Evolutionary conservation across 1,284 basidiomycete species (phyloP).

Genomic region (Melampsora larici-populina): DNA sequence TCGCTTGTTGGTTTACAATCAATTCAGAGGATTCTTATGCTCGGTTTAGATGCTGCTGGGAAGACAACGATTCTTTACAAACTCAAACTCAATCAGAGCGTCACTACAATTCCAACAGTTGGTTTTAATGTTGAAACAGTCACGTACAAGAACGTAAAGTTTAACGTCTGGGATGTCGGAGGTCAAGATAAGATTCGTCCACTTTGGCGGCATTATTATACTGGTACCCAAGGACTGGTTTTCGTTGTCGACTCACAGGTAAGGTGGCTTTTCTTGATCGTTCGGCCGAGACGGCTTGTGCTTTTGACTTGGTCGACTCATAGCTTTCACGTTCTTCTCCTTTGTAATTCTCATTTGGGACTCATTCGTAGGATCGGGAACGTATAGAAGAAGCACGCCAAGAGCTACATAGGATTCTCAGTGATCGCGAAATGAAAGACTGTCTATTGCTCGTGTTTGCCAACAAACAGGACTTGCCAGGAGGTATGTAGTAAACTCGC

Average conservation of each 20-base stretch:
- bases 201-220: constrained; percentile 90
- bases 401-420: constrained; percentile 93
- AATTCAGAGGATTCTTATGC: constrained; percentile 51
- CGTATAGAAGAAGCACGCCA: constrained; percentile 94
- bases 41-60: constrained; percentile 63
- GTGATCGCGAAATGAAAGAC: constrained; percentile 97
- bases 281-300: not conserved
- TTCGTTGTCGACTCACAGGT: constrained; percentile 63
- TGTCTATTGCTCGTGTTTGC: constrained; percentile 95
- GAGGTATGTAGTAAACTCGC: constrained; percentile 62
- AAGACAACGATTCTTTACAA: constrained; percentile 70
- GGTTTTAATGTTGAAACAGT: constrained; percentile 58
- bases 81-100: constrained; percentile 57
- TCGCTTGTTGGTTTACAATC: not conserved
- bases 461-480: constrained; percentile 98
- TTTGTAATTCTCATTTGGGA: not conserved
- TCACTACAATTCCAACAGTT: constrained; percentile 58
- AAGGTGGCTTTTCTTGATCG: not conserved
- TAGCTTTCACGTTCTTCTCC: not conserved
- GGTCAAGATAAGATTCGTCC: constrained; percentile 58
- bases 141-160: constrained; percentile 56
- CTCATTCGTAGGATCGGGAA: constrained; percentile 68
- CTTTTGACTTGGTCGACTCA: not conserved
- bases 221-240: constrained; percentile 63
- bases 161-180: constrained; percentile 55